A percentile compares a stretch with the other conserved stretches of the same genome.
phyloP scores from a whole-genome alignment of 108 stramenopile species.

The Nitzschia putrida region DNA sequence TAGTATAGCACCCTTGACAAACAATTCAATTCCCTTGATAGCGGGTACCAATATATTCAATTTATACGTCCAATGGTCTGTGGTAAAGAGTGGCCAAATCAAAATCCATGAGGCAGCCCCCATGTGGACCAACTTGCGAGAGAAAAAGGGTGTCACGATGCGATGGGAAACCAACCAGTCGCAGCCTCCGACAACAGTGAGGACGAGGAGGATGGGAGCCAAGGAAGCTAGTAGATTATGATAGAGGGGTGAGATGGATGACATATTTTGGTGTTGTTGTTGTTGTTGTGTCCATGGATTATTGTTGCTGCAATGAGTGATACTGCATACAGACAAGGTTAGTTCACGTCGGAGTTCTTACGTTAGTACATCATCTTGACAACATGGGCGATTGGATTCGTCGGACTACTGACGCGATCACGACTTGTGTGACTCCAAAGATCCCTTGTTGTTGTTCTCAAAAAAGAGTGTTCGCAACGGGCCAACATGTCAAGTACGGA shows the following conservation, averaged over 20 bases:
- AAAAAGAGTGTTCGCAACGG: too few relatives aligned
- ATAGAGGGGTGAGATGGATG: neutral
- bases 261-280: neutral
- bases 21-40: constrained; percentile 44
- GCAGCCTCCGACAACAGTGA: constrained; percentile 16
- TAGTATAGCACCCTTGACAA: constrained; percentile 55
- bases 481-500: too few relatives aligned
- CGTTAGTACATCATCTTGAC: too few relatives aligned
- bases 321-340: too few relatives aligned
- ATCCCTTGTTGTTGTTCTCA: too few relatives aligned
- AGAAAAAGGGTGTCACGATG: constrained; percentile 10
- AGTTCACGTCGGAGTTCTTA: too few relatives aligned
- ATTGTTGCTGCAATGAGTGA: too few relatives aligned
- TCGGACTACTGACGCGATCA: too few relatives aligned
- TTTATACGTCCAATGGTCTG: constrained; percentile 63
- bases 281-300: neutral
- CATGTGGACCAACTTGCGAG: constrained; percentile 60
- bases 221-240: constrained; percentile 2
- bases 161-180: constrained; percentile 5
- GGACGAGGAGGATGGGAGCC: neutral
- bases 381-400: too few relatives aligned
- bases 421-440: too few relatives aligned
- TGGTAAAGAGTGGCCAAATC: constrained; percentile 64
- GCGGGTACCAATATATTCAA: constrained; percentile 63
- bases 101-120: constrained; percentile 49